Conservation (phyloP, 2,329 filamentous ascomycete genomes). For the Westerdykella ornata region DNA sequence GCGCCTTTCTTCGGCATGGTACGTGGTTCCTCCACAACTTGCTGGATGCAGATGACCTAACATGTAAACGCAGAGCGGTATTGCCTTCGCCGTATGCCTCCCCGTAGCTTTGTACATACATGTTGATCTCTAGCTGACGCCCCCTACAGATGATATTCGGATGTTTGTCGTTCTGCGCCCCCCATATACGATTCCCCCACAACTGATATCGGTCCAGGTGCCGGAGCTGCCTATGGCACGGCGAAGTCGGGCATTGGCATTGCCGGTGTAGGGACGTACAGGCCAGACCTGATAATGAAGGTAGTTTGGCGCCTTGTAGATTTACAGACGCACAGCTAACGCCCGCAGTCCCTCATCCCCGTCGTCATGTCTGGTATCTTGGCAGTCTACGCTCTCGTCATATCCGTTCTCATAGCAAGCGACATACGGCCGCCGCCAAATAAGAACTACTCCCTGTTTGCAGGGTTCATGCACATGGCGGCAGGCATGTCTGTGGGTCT, state of each 20-base stretch:
- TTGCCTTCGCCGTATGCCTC: conserved; percentile 57
- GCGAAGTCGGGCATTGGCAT: conserved; percentile 86
- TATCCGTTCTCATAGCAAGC: conserved; percentile 90
- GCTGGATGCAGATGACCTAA: conserved; percentile 30
- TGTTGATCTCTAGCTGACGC: conserved; percentile 19
- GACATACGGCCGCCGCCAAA: conserved; percentile 68
- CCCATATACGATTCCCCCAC: not conserved
- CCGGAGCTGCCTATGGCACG: conserved; percentile 78
- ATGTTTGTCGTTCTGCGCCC: conserved; percentile 49
- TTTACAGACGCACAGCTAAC: conserved; percentile 15
- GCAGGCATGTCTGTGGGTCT: conserved; percentile 72
- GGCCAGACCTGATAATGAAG: conserved; percentile 89
- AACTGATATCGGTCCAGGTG: conserved; percentile 41
- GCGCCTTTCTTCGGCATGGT: conserved; percentile 87
- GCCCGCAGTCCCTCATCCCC: conserved; percentile 66
- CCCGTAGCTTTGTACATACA: conserved; percentile 4
- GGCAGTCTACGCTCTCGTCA: conserved; percentile 94
- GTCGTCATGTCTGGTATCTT: conserved; percentile 99
- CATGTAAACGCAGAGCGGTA: conserved; percentile 58
- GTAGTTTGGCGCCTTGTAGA: conserved; percentile 37
- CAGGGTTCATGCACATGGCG: conserved; percentile 88
- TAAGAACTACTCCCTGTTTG: conserved; percentile 74
- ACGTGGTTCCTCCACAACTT: conserved; percentile 34
- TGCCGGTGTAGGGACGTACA: conserved; percentile 74
- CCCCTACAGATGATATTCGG: conserved; percentile 64